Base-by-base conservation (phyloP, 345 rosid species). In the Aegle marmelos region DNA sequence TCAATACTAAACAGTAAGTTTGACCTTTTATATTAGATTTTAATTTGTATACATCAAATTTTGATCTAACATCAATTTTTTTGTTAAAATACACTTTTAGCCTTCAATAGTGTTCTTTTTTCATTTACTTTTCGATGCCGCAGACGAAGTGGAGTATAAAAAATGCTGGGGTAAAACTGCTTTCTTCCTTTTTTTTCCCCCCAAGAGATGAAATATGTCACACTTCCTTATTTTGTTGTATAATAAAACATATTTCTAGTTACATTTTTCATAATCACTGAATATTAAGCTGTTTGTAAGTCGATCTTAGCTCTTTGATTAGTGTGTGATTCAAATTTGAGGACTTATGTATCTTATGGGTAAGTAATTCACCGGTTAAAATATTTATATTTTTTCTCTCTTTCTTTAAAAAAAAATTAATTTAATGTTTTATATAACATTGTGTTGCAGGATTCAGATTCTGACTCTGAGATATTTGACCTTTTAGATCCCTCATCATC, bases 401-500 rank as follows among this genome's bases (percentile, higher is more conserved):
- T 25, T 60, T 60, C 2, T n/a, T n/a, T n/a, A n/a, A n/a, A n/a
- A n/a, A n/a, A n/a, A n/a, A n/a, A n/a, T n/a, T n/a, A n/a, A n/a
- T n/a, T n/a, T n/a, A n/a, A 14, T 33, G 21, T 24, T 24, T 24
- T 36, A 14, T 19, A 9, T 67, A 34, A 22, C 33, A 54, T 30
- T 76, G 53, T 27, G 6, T 82, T 80, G 64, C 88, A 95, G 99
- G 96, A 93, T 76, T 78, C 89, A 27, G 88, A 86, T 60, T 75
- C 90, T 53, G 87, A 84, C 33, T 73, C 11, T 54, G 87, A 84
- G 70, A 79, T 73, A 67, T 91, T 89, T 80, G 85, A 93, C 62
- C 90, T 93, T 84, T 79, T 90, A 67, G 92, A 95, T 85, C 97
- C 94, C 6, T 76, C 91, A 14, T 84, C 95, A 73, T 81, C 90